phyloP scores from a whole-genome alignment of 768 basidiomycete genomes.

The Tulasnella sp. region DNA sequence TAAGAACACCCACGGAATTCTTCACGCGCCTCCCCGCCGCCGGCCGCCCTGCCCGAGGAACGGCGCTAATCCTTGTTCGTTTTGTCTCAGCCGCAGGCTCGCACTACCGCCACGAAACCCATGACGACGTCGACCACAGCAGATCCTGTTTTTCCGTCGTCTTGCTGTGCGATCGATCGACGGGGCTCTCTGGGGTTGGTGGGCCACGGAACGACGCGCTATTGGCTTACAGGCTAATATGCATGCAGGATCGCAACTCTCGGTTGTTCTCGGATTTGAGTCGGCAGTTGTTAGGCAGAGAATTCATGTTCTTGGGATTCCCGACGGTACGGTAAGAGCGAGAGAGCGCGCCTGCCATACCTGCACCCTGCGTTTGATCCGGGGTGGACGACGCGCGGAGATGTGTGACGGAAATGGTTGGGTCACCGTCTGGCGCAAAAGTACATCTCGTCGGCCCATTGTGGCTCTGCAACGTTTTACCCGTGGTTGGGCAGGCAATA shows the following conservation, averaged over 20 bases:
- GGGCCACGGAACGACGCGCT: neutral
- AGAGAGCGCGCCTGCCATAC: neutral
- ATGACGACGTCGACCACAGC: too few species aligned
- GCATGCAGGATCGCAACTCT: neutral
- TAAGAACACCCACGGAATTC: neutral
- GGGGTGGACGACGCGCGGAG: neutral
- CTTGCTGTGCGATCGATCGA: neutral
- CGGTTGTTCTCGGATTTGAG: constrained; percentile 4
- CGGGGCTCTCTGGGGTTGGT: neutral
- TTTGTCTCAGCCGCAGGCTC: neutral
- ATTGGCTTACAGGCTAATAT: neutral
- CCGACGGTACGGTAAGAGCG: neutral
- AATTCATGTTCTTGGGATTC: neutral
- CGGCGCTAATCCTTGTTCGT: neutral
- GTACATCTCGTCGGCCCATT: neutral
- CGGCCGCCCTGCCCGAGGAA: neutral
- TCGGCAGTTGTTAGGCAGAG: neutral
- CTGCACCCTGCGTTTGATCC: neutral
- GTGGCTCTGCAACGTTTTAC: too few species aligned
- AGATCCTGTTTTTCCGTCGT: too few species aligned
- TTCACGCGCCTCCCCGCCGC: neutral
- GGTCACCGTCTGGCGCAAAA: neutral
- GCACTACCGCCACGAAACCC: neutral
- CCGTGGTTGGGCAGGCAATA: too few species aligned
- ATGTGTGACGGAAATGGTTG: neutral